Evolutionary conservation across 2,329 filamentous ascomycete species (phyloP).

Genomic region (Neocatenulostroma microsporum): DNA sequence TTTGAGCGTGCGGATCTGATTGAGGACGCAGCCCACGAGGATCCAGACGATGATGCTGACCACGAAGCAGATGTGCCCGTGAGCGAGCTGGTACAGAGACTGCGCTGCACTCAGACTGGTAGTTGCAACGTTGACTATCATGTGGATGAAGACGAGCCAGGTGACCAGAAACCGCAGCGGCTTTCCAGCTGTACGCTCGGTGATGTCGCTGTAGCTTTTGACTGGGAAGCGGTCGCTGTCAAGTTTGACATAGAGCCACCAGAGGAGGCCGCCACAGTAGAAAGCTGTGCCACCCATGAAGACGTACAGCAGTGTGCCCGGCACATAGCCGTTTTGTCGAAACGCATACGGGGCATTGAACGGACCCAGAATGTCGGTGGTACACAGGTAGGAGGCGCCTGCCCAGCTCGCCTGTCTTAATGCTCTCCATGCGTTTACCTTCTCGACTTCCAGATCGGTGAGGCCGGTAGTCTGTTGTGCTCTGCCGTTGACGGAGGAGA

Average conservation of each 20-base stretch:
- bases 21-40: constrained; percentile 45
- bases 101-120: constrained; percentile 7
- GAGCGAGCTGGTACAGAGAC: constrained; percentile 3
- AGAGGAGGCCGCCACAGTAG: constrained; percentile 21
- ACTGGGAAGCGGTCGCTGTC: constrained; percentile 36
- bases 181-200: constrained; percentile 7
- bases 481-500: background rate
- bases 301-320: constrained; percentile 31
- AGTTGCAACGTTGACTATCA: constrained; percentile 9
- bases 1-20: constrained; percentile 50
- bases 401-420: constrained; percentile 7
- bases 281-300: constrained; percentile 31
- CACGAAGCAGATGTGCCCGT: constrained; percentile 8
- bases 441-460: constrained; percentile 6
- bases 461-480: constrained; percentile 5
- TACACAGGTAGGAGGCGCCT: constrained; percentile 15
- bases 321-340: constrained; percentile 25
- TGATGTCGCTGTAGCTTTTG: constrained; percentile 35
- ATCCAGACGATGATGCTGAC: constrained; percentile 31
- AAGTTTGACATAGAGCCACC: constrained; percentile 33
- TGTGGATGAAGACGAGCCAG: constrained; percentile 11
- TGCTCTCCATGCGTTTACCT: constrained; percentile 10
- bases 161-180: constrained; percentile 7
- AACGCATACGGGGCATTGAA: constrained; percentile 25
- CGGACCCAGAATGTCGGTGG: constrained; percentile 36